Percentiles rank a stretch among this genome's conserved stretches.
Conservation (phyloP, 2,329 filamentous ascomycete species). For the Nothopassalora personata region DNA sequence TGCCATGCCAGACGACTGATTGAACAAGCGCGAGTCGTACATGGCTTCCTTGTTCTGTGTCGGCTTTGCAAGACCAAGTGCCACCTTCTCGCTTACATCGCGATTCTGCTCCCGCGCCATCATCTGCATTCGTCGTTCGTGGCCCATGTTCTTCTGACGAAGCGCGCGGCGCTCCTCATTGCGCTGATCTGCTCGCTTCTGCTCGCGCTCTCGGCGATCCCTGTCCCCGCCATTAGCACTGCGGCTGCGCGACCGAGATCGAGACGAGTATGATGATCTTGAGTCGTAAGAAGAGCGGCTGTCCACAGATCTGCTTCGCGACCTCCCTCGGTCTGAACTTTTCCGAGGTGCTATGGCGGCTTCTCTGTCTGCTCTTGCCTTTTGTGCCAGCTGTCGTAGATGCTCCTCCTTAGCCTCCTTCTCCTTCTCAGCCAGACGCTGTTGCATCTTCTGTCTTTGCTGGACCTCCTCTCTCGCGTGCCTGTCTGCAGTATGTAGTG, state of each 20-base stretch:
- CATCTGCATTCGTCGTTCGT: slow-evolving; percentile 83
- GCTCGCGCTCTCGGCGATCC: slow-evolving; percentile 62
- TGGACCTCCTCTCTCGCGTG: slow-evolving; percentile 95
- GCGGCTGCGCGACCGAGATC: slow-evolving; percentile 23
- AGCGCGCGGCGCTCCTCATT: slow-evolving; percentile 84
- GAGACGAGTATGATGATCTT: slow-evolving; percentile 35
- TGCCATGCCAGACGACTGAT: slow-evolving; percentile 86
- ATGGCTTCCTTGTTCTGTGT: slow-evolving; percentile 88
- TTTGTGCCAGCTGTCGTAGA: slow-evolving; percentile 78
- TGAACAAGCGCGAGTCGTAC: slow-evolving; percentile 95
- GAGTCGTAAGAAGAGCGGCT: slow-evolving; percentile 32
- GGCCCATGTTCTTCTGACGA: slow-evolving; percentile 90
- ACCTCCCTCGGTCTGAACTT: slow-evolving; percentile 22
- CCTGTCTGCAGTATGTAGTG: slow-evolving; percentile 86
- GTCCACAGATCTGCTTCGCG: slow-evolving; percentile 27
- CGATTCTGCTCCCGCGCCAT: slow-evolving; percentile 93
- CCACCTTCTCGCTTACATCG: slow-evolving; percentile 95
- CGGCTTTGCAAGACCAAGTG: slow-evolving; percentile 87
- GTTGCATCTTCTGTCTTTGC: slow-evolving; percentile 89
- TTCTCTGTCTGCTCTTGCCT: slow-evolving; percentile 70
- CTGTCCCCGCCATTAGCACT: slow-evolving; percentile 56
- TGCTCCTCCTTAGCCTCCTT: slow-evolving; percentile 92
- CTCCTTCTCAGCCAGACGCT: slow-evolving; percentile 92
- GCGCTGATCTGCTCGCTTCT: slow-evolving; percentile 68
- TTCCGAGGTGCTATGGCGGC: slow-evolving; percentile 45